Base-by-base conservation (phyloP, 805 yeast genomes). In the Cephaloascus fragrans region DNA sequence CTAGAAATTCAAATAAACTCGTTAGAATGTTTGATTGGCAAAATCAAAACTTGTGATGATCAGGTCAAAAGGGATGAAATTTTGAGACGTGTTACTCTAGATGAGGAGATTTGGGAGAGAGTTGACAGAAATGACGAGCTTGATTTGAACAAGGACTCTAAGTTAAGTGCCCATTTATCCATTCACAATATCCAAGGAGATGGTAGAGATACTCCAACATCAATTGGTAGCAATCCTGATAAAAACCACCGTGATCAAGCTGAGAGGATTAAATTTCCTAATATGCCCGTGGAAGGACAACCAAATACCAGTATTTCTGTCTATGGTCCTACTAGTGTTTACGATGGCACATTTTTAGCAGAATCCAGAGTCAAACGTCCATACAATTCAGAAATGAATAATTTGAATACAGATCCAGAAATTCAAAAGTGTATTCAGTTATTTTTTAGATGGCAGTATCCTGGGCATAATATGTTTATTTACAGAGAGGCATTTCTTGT, bases 381-480 rank as follows among this genome's bases (percentile, higher is more conserved):
- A 17, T 2, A 28, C 26, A 23, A 36, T 15, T 20, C 32, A 42
- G 41, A 37, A 26, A 57, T 58, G 16, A 52, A 43, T 37, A 42
- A 47, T 20, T 47, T 61, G 38, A 68, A 62, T 43, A 59, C 55
- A 37, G 64, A 59, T 43, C 61, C 55, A 20, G 60, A 53, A 28
- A 52, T 54, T 16, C 20, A 23, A 4, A 20, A 38, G 17, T 41
- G 41, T 18, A 36, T 38, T 16, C 18, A 35, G 34, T 51, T 65
- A n/a, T 67, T 78, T 51, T 78, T 77, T 52, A 68, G 67, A n/a
- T 77, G 81, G 79, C 71, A 74, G 43, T 78, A 78, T 45, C 83
- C 83, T 3, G 83, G 77, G 44, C 69, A 74, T 45, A 74, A 75
- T 47, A 67, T 73, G 59, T 78, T 76, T 47, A 66, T 78, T n/a